phyloP scores from a whole-genome alignment of 331 rosid genomes.

The Saraca asoca region DNA sequence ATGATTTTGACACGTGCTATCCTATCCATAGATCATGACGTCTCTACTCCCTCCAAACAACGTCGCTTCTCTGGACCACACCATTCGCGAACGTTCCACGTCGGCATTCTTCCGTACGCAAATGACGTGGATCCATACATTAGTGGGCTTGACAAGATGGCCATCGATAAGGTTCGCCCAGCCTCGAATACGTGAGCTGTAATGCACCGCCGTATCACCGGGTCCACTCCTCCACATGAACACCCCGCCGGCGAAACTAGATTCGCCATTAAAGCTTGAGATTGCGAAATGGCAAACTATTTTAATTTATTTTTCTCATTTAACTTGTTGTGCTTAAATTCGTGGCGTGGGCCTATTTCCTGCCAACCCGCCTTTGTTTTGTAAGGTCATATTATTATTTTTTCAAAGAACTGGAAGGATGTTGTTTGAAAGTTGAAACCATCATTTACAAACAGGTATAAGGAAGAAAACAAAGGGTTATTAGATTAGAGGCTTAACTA shows the following conservation, averaged over 20 bases:
- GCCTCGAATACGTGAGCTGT: constrained; percentile 37
- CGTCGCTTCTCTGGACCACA: constrained; percentile 1
- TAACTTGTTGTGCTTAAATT: background rate
- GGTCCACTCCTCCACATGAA: constrained; percentile 36
- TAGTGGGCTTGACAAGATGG: background rate
- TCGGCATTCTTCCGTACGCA: constrained; percentile 11
- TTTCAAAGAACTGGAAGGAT: too few relatives aligned
- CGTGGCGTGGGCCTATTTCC: too few relatives aligned
- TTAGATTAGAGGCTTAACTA: too few relatives aligned
- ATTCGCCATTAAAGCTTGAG: constrained; percentile 24
- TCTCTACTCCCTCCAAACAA: background rate
- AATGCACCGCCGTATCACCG: constrained; percentile 39
- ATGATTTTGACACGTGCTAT: constrained; percentile 48
- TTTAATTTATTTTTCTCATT: background rate
- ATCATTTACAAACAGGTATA: too few relatives aligned
- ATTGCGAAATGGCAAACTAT: constrained; percentile 21
- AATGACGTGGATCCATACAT: background rate
- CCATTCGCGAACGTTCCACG: constrained; percentile 48
- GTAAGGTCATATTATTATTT: too few relatives aligned
- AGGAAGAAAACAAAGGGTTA: too few relatives aligned
- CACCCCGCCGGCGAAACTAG: constrained; percentile 40
- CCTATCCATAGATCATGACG: constrained; percentile 1
- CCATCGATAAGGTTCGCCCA: constrained; percentile 15
- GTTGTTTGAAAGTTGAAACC: too few relatives aligned
- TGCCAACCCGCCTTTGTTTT: too few relatives aligned